phyloP scores from a whole-genome alignment of 2,329 filamentous ascomycete genomes.

The Diaporthe aspalathi region DNA sequence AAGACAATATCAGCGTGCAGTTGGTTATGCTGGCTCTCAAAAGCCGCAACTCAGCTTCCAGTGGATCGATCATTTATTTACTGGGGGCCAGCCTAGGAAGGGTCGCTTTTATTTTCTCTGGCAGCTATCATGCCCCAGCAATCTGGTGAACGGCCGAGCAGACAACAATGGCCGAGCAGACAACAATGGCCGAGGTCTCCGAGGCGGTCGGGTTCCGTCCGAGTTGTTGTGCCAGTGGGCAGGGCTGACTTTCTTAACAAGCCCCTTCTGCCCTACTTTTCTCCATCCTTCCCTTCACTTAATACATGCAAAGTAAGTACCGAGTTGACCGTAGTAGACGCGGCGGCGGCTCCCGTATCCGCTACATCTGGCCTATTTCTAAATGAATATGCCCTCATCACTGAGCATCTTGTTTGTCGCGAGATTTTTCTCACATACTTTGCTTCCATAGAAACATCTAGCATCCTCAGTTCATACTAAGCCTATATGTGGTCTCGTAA shows the following conservation, averaged over 20 bases:
- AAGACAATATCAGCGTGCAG: neutral
- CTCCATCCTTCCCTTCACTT: too few relatives aligned
- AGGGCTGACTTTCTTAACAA: neutral
- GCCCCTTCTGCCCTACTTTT: too few relatives aligned
- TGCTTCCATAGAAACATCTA: neutral
- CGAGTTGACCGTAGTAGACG: neutral
- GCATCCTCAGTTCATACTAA: neutral
- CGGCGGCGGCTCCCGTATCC: neutral
- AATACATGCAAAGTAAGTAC: neutral
- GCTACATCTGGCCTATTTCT: neutral
- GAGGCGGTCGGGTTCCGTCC: neutral
- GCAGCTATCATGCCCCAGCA: neutral
- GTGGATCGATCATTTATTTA: neutral
- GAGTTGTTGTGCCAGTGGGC: neutral
- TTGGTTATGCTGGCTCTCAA: neutral
- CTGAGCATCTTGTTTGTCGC: neutral
- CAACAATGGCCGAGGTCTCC: conserved; percentile 3
- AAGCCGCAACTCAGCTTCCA: neutral
- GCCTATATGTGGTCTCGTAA: neutral
- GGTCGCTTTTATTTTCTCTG: neutral
- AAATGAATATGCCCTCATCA: neutral
- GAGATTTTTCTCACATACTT: neutral
- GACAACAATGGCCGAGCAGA: neutral
- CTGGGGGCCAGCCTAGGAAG: neutral
- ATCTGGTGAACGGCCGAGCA: too few relatives aligned